phyloP scores from a whole-genome alignment of 2,329 filamentous ascomycete species.

The Epichloe uncinata region DNA sequence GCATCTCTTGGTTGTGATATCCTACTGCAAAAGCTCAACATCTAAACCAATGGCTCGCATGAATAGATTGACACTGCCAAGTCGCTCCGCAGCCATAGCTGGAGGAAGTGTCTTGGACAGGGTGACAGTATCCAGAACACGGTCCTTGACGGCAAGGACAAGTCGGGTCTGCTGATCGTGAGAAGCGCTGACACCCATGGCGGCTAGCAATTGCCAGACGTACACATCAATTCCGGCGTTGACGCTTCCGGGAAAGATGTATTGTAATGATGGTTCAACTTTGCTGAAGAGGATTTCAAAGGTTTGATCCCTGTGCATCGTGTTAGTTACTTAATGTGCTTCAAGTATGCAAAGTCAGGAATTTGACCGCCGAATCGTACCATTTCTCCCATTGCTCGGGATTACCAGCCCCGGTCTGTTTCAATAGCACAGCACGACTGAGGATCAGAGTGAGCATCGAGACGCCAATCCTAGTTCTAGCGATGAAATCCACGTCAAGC shows the following conservation, averaged over 20 bases:
- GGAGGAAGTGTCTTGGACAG: slow-evolving; percentile 80
- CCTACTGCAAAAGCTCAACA: slow-evolving; percentile 54
- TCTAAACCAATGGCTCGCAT: slow-evolving; percentile 98
- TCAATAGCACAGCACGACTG: slow-evolving; percentile 85
- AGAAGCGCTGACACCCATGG: slow-evolving; percentile 83
- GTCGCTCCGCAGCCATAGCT: slow-evolving; percentile 69
- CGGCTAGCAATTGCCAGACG: slow-evolving; percentile 94
- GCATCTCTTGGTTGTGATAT: neutral
- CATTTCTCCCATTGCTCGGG: slow-evolving; percentile 72
- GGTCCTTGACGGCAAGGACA: slow-evolving; percentile 92
- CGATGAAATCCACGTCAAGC: slow-evolving; percentile 72
- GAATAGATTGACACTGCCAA: slow-evolving; percentile 92
- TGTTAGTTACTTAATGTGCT: slow-evolving; percentile 16
- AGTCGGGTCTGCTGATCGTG: slow-evolving; percentile 91
- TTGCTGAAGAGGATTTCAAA: slow-evolving; percentile 82
- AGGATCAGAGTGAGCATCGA: slow-evolving; percentile 88
- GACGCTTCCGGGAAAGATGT: slow-evolving; percentile 85
- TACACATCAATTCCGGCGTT: slow-evolving; percentile 87
- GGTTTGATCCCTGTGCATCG: slow-evolving; percentile 46
- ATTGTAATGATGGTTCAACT: slow-evolving; percentile 68
- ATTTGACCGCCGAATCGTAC: slow-evolving; percentile 28
- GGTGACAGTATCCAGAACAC: slow-evolving; percentile 87
- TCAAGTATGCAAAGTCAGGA: neutral
- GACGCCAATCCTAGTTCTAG: slow-evolving; percentile 75
- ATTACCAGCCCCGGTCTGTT: slow-evolving; percentile 59